phyloP scores from a whole-genome alignment of 1,284 basidiomycete genomes.

The Leccinum subfulvum region DNA sequence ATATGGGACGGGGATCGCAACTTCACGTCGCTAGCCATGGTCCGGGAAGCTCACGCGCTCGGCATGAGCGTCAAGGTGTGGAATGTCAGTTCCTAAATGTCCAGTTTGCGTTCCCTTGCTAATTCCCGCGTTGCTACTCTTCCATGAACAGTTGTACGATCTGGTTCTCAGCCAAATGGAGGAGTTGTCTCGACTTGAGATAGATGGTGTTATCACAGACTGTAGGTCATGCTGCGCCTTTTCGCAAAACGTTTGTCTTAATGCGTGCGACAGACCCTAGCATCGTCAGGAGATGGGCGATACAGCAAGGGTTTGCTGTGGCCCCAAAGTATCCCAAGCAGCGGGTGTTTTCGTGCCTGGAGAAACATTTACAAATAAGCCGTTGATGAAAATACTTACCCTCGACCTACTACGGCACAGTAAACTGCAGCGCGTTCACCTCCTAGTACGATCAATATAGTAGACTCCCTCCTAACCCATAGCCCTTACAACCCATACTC shows the following conservation, averaged over 20 bases:
- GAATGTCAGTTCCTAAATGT: constrained; percentile 51
- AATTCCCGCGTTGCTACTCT: neutral
- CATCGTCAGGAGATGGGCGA: constrained; percentile 50
- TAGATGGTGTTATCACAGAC: constrained; percentile 75
- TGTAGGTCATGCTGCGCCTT: constrained; percentile 35
- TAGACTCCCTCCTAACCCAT: no score
- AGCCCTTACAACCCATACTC: no score
- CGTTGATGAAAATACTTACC: neutral
- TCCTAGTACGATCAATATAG: neutral
- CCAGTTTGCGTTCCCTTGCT: neutral
- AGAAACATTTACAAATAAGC: constrained; percentile 37
- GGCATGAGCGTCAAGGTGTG: constrained; percentile 68
- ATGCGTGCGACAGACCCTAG: constrained; percentile 42
- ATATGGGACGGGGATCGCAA: constrained; percentile 44
- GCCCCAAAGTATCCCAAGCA: constrained; percentile 56
- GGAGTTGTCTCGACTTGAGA: constrained; percentile 55
- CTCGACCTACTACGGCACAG: no score
- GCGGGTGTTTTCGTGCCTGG: constrained; percentile 56
- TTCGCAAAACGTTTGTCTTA: constrained; percentile 5
- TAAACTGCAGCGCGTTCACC: neutral
- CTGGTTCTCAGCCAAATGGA: constrained; percentile 52
- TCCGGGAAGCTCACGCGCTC: constrained; percentile 61
- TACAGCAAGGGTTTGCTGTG: constrained; percentile 48
- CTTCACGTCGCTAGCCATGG: constrained; percentile 69
- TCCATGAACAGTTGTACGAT: constrained; percentile 47